A percentile compares a stretch with the other conserved stretches of the same genome.
These are phyloP conservation scores for Moniliophthora roreri DNA, from an alignment of 1,284 basidiomycete genomes.

Conservation along the genomic window DNA sequence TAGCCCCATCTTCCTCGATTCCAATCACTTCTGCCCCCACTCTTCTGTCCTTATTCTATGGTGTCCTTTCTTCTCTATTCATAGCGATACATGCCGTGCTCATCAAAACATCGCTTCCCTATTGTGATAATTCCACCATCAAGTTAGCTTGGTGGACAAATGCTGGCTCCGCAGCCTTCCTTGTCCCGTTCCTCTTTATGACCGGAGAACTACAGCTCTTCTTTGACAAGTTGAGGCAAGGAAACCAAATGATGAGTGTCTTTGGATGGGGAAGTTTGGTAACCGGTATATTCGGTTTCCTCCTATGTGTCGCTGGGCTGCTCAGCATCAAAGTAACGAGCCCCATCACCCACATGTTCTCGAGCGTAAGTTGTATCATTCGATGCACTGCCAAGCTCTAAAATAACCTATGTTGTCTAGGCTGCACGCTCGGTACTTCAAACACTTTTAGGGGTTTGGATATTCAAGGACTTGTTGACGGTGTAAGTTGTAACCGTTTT, in stretches of 20 bases:
- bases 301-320: slow-evolving; percentile 69
- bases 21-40: slow-evolving; percentile 46
- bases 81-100: slow-evolving; percentile 74
- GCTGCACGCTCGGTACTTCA: slow-evolving; percentile 74
- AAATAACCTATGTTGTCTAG: slow-evolving; percentile 29
- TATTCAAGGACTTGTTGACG: slow-evolving; percentile 67
- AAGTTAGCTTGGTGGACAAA: slow-evolving; percentile 79
- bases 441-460: slow-evolving; percentile 66
- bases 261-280: slow-evolving; percentile 65
- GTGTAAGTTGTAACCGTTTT: slow-evolving; percentile 41
- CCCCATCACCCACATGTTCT: slow-evolving; percentile 77
- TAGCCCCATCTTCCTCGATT: slow-evolving; percentile 47
- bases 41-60: slow-evolving; percentile 60
- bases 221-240: slow-evolving; percentile 31
- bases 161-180: slow-evolving; percentile 59
- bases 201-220: slow-evolving; percentile 51
- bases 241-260: slow-evolving; percentile 49
- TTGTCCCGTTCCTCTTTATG: slow-evolving; percentile 61
- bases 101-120: slow-evolving; percentile 66
- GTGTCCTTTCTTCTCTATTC: slow-evolving; percentile 67
- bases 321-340: slow-evolving; percentile 74
- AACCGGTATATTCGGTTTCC: slow-evolving; percentile 72
- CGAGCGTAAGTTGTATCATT: slow-evolving; percentile 48
- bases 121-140: slow-evolving; percentile 68
- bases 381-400: slow-evolving; percentile 4